These are phyloP conservation scores for Medicago ruthenica DNA, from an alignment of 306 rosid genomes.

Conservation along the genomic window DNA sequence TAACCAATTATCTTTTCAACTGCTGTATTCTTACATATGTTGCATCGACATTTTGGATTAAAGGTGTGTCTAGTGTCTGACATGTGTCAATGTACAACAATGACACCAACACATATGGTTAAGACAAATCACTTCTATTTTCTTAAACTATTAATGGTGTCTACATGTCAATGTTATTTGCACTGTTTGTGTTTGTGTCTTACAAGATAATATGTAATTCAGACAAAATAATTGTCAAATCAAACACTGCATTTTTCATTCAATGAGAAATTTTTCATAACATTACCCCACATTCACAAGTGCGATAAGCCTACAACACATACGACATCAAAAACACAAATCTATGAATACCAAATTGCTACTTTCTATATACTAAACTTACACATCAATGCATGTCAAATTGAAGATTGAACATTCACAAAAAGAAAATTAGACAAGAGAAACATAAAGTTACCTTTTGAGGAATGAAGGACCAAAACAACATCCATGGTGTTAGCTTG, in stretches of 20 bases:
- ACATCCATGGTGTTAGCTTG: no score
- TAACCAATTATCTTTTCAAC: conserved; percentile 4
- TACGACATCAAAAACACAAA: not conserved
- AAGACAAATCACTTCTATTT: no score
- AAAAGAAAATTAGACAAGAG: not conserved
- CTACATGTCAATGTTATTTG: not conserved
- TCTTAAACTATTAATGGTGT: not conserved
- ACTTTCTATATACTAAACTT: conserved; percentile 13
- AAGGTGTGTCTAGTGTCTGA: no score
- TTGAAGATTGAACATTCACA: conserved; percentile 12
- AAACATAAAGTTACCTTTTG: conserved; percentile 61
- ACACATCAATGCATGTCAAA: not conserved
- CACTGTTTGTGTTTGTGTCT: no score
- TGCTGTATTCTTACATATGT: not conserved
- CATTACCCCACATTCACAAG: not conserved
- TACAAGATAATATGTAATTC: not conserved
- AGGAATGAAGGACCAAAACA: conserved; percentile 63
- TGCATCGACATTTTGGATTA: not conserved
- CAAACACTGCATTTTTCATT: conserved; percentile 13
- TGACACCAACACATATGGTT: no score
- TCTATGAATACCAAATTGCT: not conserved
- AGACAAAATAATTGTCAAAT: conserved; percentile 1
- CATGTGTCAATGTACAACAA: no score
- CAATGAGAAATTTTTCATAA: not conserved
- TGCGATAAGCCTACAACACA: not conserved